These are phyloP conservation scores for Linum usitatissimum DNA, from an alignment of 345 rosid species.

Conservation along the genomic window DNA sequence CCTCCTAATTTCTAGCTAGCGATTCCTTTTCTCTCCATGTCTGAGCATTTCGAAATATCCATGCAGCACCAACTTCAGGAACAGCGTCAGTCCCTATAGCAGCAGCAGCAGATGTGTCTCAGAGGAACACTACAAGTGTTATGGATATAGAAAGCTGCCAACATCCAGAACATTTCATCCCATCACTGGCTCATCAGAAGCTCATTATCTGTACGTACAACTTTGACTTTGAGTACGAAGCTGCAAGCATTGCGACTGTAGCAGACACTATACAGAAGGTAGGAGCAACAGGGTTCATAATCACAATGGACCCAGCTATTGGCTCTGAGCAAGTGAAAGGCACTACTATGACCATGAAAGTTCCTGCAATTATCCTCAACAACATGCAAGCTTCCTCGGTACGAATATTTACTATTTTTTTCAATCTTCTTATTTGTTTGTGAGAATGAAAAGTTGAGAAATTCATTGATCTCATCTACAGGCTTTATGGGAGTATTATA, in stretches of 20 bases:
- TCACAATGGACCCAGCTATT: slow-evolving; percentile 31
- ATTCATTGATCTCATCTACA: slow-evolving; percentile 10
- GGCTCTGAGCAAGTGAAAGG: slow-evolving; percentile 26
- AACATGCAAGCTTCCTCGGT: slow-evolving; percentile 32
- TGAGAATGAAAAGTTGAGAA: neutral
- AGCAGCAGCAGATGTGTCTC: slow-evolving; percentile 37
- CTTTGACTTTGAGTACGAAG: slow-evolving; percentile 28
- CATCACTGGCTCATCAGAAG: slow-evolving; percentile 20
- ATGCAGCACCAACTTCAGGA: slow-evolving; percentile 37
- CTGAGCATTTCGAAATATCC: neutral
- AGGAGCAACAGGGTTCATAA: slow-evolving; percentile 44
- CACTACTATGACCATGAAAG: slow-evolving; percentile 26
- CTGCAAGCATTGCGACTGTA: slow-evolving; percentile 27
- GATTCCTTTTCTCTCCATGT: neutral
- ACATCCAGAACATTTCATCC: slow-evolving; percentile 27
- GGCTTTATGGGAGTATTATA: slow-evolving; percentile 40
- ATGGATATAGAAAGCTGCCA: slow-evolving; percentile 31
- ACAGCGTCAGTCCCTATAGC: slow-evolving; percentile 19
- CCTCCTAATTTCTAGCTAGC: neutral
- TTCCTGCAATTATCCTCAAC: slow-evolving; percentile 35
- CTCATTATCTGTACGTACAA: slow-evolving; percentile 35
- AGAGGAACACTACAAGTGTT: slow-evolving; percentile 18
- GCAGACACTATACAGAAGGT: slow-evolving; percentile 28
- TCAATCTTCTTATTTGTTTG: neutral
- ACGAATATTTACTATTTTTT: slow-evolving; percentile 4